Evolutionary conservation across 768 basidiomycete genomes (phyloP).

Genomic region (Tephrocybe sp.): DNA sequence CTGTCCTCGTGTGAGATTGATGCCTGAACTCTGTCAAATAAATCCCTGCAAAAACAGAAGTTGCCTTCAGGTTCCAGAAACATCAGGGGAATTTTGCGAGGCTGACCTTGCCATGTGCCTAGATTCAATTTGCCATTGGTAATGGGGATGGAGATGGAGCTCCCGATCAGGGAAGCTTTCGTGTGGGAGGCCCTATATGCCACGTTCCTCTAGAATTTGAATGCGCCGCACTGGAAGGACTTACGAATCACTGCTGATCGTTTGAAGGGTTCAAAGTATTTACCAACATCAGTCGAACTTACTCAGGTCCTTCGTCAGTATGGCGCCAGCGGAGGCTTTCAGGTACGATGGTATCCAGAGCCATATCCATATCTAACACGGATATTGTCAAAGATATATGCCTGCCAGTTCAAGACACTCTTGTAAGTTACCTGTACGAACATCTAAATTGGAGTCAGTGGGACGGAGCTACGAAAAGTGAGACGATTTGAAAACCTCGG

Average conservation of each 20-base stretch:
- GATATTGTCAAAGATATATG: no score
- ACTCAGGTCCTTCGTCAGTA: slow-evolving; percentile 93
- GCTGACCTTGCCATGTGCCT: slow-evolving; percentile 90
- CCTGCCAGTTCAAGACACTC: no score
- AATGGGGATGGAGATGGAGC: slow-evolving; percentile 82
- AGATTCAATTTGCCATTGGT: slow-evolving; percentile 75
- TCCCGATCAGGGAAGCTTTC: slow-evolving; percentile 83
- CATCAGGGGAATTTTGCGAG: no score
- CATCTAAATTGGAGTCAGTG: slow-evolving; percentile 21
- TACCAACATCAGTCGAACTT: slow-evolving; percentile 30
- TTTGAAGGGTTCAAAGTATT: no score
- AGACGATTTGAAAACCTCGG: slow-evolving; percentile 52
- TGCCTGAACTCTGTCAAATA: slow-evolving; percentile 88
- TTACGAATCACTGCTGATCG: slow-evolving; percentile 86
- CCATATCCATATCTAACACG: slow-evolving; percentile 90
- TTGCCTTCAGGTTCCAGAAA: neutral
- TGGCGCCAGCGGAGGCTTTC: slow-evolving; percentile 82
- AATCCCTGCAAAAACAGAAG: slow-evolving; percentile 51
- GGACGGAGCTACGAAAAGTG: slow-evolving; percentile 29
- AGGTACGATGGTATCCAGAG: slow-evolving; percentile 85
- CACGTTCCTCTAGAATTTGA: no score
- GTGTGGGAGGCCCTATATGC: slow-evolving; percentile 83
- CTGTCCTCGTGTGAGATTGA: slow-evolving; percentile 56
- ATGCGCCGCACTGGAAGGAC: no score
- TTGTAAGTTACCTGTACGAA: slow-evolving; percentile 32